Evolutionary conservation across 768 basidiomycete species (phyloP), one percentile per base, ranked within the genome.

Genomic region (Hemileccinum impolitum): DNA sequence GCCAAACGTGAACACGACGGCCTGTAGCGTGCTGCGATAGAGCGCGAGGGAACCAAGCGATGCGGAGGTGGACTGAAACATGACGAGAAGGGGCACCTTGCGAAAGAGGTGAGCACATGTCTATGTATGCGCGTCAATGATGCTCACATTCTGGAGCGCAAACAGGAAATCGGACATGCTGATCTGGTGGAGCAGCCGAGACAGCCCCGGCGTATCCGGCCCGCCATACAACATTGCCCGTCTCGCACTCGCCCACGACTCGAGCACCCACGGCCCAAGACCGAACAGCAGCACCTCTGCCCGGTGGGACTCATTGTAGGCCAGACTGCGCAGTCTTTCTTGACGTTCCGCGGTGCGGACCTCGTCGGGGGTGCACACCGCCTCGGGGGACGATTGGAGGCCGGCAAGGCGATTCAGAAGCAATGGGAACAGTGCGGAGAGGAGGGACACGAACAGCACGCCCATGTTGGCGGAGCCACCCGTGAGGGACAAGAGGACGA

Each of bases 281-380:
- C 88, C 88, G 64, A 92, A 94, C 4, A 94, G 73, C 30, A 84
- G 74, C 28, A 94, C 77, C 64, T 94, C 91, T 14, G 85, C 82
- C n/a, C 89, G 83, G 64, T 88, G 82, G 0, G 70, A 60, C 34
- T 90, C 90, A 59, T 81, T 86, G 64, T 87, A 81, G 0, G 83
- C 90, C 34, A 93, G 70, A 58, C 77, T 80, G 8, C 87, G 81
- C 75, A 91, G 79, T 37, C 77, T 79, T 60, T 91, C 88, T 60
- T 86, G 85, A 36, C 81, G 81, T 44, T 86, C 83, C 21, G 80
- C 79, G 3, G 84, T 77, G 11, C 78, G 79, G 14, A 78, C 79
- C 62, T 87, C 86, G 36, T 76, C 76, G 4, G 73, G 73, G 21
- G 70, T 79, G 55, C 75, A 77, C 12, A 69, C 60, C 10, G 67